Conservation (phyloP, 352 stramenopile species). For the Phytophthora kernoviae region DNA sequence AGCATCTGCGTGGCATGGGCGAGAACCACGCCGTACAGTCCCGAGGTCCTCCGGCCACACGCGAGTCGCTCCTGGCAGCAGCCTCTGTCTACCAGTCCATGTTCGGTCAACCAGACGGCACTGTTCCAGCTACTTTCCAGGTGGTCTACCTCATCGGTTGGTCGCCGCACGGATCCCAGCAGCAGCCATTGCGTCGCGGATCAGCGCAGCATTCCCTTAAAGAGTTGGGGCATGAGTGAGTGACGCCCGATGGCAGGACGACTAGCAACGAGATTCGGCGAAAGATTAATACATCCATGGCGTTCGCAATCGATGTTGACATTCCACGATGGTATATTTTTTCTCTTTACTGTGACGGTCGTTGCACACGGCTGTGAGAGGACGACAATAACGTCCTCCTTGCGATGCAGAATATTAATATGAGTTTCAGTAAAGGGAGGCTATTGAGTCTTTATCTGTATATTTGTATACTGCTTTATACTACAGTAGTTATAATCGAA, state of each 20-base stretch:
- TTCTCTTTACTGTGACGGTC: too few species aligned
- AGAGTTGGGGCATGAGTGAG: slow-evolving; percentile 48
- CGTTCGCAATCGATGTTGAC: too few species aligned
- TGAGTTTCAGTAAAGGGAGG: too few species aligned
- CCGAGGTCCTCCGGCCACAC: slow-evolving; percentile 62
- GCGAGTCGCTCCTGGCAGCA: slow-evolving; percentile 93
- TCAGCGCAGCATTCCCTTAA: slow-evolving; percentile 81
- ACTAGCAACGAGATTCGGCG: too few species aligned
- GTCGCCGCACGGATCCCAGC: slow-evolving; percentile 95
- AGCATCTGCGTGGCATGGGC: slow-evolving; percentile 95
- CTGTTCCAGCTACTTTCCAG: slow-evolving; percentile 95
- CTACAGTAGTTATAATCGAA: too few species aligned
- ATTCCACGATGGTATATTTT: too few species aligned
- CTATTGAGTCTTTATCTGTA: too few species aligned
- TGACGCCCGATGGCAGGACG: too few species aligned
- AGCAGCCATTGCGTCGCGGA: slow-evolving; percentile 87
- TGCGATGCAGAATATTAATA: too few species aligned
- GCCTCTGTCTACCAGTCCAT: slow-evolving; percentile 96
- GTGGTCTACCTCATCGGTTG: slow-evolving; percentile 99
- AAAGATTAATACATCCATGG: too few species aligned
- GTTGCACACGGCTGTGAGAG: too few species aligned
- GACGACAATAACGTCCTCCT: slow-evolving; percentile 2
- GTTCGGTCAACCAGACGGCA: slow-evolving; percentile 87
- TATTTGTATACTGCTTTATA: too few species aligned
- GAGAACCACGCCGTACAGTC: slow-evolving; percentile 93